Evolutionary conservation across 148 eudicot species (phyloP), one percentile per base, ranked within the genome.

Genomic region (Oxyria digyna): DNA sequence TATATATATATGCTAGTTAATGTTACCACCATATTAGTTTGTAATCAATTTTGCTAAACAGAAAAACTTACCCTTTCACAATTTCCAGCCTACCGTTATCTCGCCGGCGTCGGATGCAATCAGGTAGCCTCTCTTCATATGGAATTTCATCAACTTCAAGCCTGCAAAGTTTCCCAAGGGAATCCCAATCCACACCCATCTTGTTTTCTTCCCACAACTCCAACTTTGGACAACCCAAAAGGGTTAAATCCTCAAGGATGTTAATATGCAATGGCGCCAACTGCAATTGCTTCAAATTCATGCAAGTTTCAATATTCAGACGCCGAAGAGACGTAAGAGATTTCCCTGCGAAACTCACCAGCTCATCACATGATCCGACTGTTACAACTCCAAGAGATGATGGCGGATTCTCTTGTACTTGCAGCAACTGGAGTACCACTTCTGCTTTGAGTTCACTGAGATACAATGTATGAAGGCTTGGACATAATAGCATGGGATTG

Each of bases 151-250:
- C 6, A 17, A 55, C 4, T 3, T 0, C 0, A 14, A 59, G 37
- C 14, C 0, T 3, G 1, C 2, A 1, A 8, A 59, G 35, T 4
- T 15, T 29, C 10, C 3, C 37, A 20, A 59, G 65, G 10, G 65
- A 59, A 59, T 59, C 21, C 65, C 65, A 59, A 29, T 59, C 37
- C 20, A 46, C 23, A 6, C 52, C 52, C 23, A 21, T n/a, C 52
- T 46, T 46, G 9, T 46, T n/a, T 46, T 46, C 65, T 29, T 31
- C 65, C 65, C 65, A 59, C 65, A 59, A 31, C 65, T 59, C 65
- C 20, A 59, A 29, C 65, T 59, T 6, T 29, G 65, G 35, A 29
- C 37, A 31, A 0, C 5, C 0, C 37, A 0, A 13, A 9, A 59
- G 37, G 20, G 0, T 4, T 14, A 59, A 59, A 13, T 59, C 35